Evolutionary conservation across 2,329 filamentous ascomycete species (phyloP).

Genomic region (Apiospora phragmitis): DNA sequence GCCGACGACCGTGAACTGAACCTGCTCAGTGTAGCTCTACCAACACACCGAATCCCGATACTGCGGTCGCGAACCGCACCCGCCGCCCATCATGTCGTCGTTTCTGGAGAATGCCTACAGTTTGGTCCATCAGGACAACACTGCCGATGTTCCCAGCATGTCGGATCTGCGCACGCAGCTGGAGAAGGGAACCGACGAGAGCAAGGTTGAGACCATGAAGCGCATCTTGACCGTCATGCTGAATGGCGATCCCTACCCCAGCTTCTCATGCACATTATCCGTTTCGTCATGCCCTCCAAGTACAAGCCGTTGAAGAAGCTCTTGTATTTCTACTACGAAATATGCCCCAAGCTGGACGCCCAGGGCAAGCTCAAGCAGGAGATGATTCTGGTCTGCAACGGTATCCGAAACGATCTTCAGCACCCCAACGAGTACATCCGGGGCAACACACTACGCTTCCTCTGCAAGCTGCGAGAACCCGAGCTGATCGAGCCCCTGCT

Average conservation of each 20-base stretch:
- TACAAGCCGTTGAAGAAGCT: conserved; percentile 97
- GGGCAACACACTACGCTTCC: conserved; percentile 95
- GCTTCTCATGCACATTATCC: conserved; percentile 98
- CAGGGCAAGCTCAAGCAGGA: conserved; percentile 97
- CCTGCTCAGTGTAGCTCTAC: conserved; percentile 1
- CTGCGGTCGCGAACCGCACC: conserved; percentile 5
- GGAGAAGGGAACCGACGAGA: conserved; percentile 91
- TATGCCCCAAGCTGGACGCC: conserved; percentile 92
- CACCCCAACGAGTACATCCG: conserved; percentile 98
- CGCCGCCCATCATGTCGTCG: conserved; percentile 68
- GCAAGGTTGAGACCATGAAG: conserved; percentile 95
- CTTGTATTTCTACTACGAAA: conserved; percentile 98
- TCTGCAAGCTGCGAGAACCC: conserved; percentile 92
- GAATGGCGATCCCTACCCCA: conserved; percentile 93
- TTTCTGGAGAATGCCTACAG: conserved; percentile 96
- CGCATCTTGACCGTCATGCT: conserved; percentile 95
- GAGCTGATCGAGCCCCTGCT: conserved; percentile 96
- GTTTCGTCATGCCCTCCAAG: conserved; percentile 99
- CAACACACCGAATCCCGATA: not conserved
- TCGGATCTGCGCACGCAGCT: conserved; percentile 91
- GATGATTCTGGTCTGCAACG: conserved; percentile 99
- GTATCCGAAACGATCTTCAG: conserved; percentile 95
- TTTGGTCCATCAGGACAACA: conserved; percentile 96
- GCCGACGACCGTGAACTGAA: not conserved
- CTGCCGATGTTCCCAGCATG: conserved; percentile 84